Base-by-base conservation (phyloP, 768 basidiomycete genomes). In the Pulveroboletus sp. region DNA sequence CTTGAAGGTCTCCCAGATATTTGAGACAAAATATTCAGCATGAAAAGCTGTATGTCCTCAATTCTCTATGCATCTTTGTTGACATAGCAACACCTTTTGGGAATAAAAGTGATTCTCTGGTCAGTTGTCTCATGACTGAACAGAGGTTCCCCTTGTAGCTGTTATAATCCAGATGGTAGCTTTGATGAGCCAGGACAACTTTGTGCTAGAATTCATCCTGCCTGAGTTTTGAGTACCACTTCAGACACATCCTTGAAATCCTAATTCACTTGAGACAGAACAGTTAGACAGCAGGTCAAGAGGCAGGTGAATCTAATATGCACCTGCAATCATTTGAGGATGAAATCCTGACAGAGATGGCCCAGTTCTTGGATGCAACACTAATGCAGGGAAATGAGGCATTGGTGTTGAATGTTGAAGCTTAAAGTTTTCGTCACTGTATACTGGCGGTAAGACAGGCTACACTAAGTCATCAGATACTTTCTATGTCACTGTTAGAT, bases 401-500 rank as follows among this genome's bases (percentile, higher is more conserved):
- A 2, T 19, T 16, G 31, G n/a, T n/a, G n/a, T n/a, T n/a, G n/a
- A n/a, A n/a, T 14, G 24, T 45, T 17, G 31, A 36, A 36, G 10
- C 26, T 17, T 20, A n/a, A n/a, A n/a, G n/a, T 36, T 6, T 10
- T 8, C 14, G 8, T 26, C 17, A 23, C 11, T 40, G 19, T 19
- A 27, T 42, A 46, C 37, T n/a, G n/a, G n/a, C n/a, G 23, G 40
- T 31, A 40, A 17, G 34, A 50, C 48, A 41, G 14, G 31, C 16
- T 43, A 23, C 24, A 47, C 22, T 38, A 47, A 26, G 40, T 43
- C 32, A 41, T 53, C 58, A 60, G 52, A 57, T 63, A 65, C 31
- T 34, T 51, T 36, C 57, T 56, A 60, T 58, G 54, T 63, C 56
- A 63, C 40, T 32, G 26, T 29, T 24, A 36, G 16, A 22, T 34